These are phyloP conservation scores for Irpex sp. DNA, from an alignment of 1,284 basidiomycete genomes.

Conservation along the genomic window DNA sequence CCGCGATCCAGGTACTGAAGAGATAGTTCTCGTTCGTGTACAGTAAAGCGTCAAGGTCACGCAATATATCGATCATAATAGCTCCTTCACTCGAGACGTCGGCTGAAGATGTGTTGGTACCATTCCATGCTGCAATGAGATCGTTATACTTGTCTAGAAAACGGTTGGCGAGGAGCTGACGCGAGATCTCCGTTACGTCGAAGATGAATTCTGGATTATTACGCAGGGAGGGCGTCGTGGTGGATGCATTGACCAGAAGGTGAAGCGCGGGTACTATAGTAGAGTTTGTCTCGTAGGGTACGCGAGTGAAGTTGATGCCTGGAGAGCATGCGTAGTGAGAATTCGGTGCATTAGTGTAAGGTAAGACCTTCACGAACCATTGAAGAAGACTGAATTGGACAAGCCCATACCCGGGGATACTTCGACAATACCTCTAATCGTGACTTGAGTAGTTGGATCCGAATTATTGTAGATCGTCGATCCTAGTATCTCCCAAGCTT, in stretches of 20 bases:
- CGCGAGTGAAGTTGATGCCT: slow-evolving; percentile 29
- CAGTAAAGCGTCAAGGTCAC: slow-evolving; percentile 33
- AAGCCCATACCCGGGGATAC: slow-evolving; percentile 31
- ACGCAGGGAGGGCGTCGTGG: slow-evolving; percentile 17
- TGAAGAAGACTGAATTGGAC: slow-evolving; percentile 22
- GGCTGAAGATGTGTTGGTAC: slow-evolving; percentile 14
- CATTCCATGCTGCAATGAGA: slow-evolving; percentile 27
- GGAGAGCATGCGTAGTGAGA: neutral
- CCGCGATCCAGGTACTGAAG: slow-evolving; percentile 33
- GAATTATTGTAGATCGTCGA: slow-evolving; percentile 36
- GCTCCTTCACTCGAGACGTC: slow-evolving; percentile 20
- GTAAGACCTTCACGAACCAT: neutral
- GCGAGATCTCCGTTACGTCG: slow-evolving; percentile 37
- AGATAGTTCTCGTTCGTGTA: slow-evolving; percentile 31
- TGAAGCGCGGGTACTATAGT: slow-evolving; percentile 33
- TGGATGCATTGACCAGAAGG: slow-evolving; percentile 26
- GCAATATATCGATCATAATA: slow-evolving; percentile 27
- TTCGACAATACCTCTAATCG: slow-evolving; percentile 37
- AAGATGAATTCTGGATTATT: slow-evolving; percentile 31
- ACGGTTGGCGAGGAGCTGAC: slow-evolving; percentile 36
- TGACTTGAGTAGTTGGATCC: slow-evolving; percentile 29
- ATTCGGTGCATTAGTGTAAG: neutral
- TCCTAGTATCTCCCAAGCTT: slow-evolving; percentile 34
- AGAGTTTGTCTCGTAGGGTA: slow-evolving; percentile 35
- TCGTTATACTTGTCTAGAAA: slow-evolving; percentile 31